These are phyloP conservation scores for Daldinia grandis DNA, from an alignment of 495 filamentous ascomycete species.

Conservation along the genomic window DNA sequence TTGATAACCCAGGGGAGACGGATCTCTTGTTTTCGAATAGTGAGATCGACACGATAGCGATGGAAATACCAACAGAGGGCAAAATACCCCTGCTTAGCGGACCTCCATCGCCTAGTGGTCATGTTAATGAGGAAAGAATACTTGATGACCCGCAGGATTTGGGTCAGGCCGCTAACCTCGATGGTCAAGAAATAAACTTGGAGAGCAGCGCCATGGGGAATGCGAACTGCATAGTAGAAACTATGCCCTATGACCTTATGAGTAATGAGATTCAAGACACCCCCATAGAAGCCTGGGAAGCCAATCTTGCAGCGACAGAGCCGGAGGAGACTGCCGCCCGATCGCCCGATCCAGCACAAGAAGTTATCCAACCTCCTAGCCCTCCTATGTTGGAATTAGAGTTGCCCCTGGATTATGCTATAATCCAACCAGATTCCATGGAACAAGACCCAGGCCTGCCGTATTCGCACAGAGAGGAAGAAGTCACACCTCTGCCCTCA, in stretches of 20 bases:
- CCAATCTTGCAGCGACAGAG: neutral
- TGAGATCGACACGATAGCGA: neutral
- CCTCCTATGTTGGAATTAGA: neutral
- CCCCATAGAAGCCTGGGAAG: neutral
- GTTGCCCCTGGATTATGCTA: neutral
- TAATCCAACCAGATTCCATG: neutral
- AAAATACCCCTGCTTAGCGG: neutral
- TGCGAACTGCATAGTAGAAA: neutral
- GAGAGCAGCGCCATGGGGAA: neutral
- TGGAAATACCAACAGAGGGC: neutral
- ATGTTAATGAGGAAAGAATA: neutral
- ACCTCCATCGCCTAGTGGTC: neutral
- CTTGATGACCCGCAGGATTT: neutral
- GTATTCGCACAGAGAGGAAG: neutral
- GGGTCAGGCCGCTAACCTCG: neutral
- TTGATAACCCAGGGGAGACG: slow-evolving; percentile 8
- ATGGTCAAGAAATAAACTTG: neutral
- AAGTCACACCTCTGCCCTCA: neutral
- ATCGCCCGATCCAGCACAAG: neutral
- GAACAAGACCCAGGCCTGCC: neutral
- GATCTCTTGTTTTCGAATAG: slow-evolving; percentile 7
- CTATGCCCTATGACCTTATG: neutral
- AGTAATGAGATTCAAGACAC: neutral
- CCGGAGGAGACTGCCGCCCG: neutral
- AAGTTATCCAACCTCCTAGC: neutral